Conservation (phyloP, 163 green algal genomes). For the Coccomyxa subellipsoidea region DNA sequence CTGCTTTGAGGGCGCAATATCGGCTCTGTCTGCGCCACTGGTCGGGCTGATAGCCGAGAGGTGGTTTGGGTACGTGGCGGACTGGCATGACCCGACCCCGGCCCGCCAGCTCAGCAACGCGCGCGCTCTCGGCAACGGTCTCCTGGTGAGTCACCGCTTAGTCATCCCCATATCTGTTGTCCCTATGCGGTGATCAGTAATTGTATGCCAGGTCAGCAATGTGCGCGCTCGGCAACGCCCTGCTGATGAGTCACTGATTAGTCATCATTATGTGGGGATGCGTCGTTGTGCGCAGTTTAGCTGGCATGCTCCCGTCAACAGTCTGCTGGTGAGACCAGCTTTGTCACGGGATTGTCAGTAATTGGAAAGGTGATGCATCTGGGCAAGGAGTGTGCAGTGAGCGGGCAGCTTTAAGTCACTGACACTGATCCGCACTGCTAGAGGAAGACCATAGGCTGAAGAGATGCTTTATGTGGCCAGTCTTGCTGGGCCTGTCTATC, state of each 20-base stretch:
- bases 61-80: background rate
- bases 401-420: background rate
- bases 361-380: too few species aligned
- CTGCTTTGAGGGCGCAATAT: slow-evolving; percentile 63
- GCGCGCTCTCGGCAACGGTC: background rate
- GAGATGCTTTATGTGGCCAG: background rate
- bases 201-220: background rate
- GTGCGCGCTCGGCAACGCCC: too few species aligned
- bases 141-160: background rate
- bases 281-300: too few species aligned
- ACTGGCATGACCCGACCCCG: background rate
- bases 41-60: slow-evolving; percentile 56
- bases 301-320: too few species aligned
- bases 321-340: too few species aligned
- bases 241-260: too few species aligned
- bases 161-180: too few species aligned
- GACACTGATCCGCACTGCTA: background rate
- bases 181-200: background rate
- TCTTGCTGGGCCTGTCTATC: background rate
- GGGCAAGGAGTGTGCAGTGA: too few species aligned
- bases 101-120: background rate
- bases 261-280: too few species aligned
- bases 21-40: slow-evolving; percentile 22
- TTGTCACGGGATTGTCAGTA: too few species aligned
- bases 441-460: background rate